Percentiles rank a stretch among this genome's conserved stretches.
Conservation (phyloP, 2,329 filamentous ascomycete species). For the Didymella pinodella region DNA sequence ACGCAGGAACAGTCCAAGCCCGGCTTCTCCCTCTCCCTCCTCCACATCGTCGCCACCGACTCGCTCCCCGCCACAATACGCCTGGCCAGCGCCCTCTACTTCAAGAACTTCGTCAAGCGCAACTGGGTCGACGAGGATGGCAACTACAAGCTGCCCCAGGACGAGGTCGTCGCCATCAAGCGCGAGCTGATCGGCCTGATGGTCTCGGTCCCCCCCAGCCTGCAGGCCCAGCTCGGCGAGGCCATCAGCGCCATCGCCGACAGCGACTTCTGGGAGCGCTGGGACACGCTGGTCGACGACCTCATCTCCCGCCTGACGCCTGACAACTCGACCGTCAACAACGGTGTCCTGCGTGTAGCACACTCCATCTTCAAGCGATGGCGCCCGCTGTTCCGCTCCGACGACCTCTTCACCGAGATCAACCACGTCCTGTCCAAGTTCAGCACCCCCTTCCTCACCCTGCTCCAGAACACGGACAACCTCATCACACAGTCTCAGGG, state of each 20-base stretch:
- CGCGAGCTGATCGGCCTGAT: conserved; percentile 94
- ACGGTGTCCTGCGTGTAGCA: conserved; percentile 93
- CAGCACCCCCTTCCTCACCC: conserved; percentile 79
- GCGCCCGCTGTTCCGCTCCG: conserved; percentile 91
- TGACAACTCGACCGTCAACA: conserved; percentile 83
- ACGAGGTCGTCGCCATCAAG: conserved; percentile 92
- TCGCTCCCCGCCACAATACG: conserved; percentile 78
- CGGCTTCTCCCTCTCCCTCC: conserved; percentile 82
- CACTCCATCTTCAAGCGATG: conserved; percentile 98
- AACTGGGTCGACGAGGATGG: conserved; percentile 97
- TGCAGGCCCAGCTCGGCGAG: conserved; percentile 94
- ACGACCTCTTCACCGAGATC: conserved; percentile 93
- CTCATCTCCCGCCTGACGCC: conserved; percentile 86
- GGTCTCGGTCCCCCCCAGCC: conserved; percentile 85
- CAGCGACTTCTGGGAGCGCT: conserved; percentile 94
- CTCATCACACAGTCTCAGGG: conserved; percentile 76
- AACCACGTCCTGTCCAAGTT: conserved; percentile 93
- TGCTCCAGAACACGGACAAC: conserved; percentile 77
- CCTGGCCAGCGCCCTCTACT: conserved; percentile 87
- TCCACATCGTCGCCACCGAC: conserved; percentile 86
- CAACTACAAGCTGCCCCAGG: conserved; percentile 82
- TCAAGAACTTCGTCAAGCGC: conserved; percentile 97
- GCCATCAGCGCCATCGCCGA: conserved; percentile 97
- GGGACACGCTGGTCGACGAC: conserved; percentile 95
- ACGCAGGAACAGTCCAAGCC: conserved; percentile 81